Percentiles rank a stretch among this genome's conserved stretches.
phyloP scores from a whole-genome alignment of 1,139 yeast genomes.

The Saccharomyces hybrid region DNA sequence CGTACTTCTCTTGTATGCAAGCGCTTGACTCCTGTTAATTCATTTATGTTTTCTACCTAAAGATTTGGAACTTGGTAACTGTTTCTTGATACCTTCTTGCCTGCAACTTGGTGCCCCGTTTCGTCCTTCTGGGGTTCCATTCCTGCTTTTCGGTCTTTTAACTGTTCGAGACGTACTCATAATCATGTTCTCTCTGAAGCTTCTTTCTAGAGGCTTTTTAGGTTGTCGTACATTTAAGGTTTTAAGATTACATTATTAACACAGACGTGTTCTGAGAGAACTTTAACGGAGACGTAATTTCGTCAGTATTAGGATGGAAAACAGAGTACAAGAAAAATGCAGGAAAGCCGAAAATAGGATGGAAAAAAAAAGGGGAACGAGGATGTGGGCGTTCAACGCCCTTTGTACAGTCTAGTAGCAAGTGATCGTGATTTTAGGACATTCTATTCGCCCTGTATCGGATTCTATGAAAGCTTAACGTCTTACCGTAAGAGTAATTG shows the following conservation, averaged over 20 bases:
- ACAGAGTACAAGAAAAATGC: neutral
- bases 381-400: too few species aligned
- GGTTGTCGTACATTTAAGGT: neutral
- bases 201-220: neutral
- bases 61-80: neutral
- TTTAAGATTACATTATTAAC: neutral
- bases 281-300: neutral
- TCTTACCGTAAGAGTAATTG: neutral
- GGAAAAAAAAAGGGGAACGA: neutral
- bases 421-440: neutral
- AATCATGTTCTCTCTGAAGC: neutral
- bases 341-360: neutral
- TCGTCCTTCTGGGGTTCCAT: neutral
- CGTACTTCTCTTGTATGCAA: neutral
- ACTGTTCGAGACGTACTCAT: neutral
- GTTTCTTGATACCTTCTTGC: neutral
- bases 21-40: neutral
- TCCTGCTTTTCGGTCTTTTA: neutral
- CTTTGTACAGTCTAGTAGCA: too few species aligned
- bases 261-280: neutral
- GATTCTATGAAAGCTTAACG: neutral
- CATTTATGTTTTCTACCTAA: neutral
- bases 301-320: neutral
- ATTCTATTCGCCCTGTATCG: neutral
- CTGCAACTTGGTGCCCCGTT: neutral